These are phyloP conservation scores for Ogataea pignaliae DNA, from an alignment of 805 yeast species.

Conservation along the genomic window DNA sequence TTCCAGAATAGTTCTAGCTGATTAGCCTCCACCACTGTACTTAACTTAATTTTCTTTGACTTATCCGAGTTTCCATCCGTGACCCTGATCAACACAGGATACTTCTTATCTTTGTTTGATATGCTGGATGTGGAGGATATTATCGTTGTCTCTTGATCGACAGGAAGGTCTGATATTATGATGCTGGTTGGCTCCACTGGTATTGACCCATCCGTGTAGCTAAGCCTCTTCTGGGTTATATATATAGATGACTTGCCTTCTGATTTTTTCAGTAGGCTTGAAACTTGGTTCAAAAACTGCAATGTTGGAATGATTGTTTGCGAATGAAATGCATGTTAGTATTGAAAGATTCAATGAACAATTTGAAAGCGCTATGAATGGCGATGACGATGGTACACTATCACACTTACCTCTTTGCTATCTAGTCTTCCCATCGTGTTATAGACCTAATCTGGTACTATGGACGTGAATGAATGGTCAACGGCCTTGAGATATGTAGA, in stretches of 20 bases:
- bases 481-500: no score
- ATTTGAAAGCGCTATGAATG: no score
- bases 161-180: constrained; percentile 14
- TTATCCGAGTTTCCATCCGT: constrained; percentile 53
- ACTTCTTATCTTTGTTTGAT: constrained; percentile 32
- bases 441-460: no score
- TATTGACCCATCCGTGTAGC: constrained; percentile 17
- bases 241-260: constrained; percentile 46
- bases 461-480: no score
- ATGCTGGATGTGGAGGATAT: constrained; percentile 5
- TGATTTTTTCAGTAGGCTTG: constrained; percentile 14
- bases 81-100: constrained; percentile 65
- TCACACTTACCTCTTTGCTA: constrained; percentile 22
- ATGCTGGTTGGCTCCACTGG: constrained; percentile 14
- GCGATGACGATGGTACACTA: background rate
- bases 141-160: constrained; percentile 11
- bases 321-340: background rate
- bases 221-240: constrained; percentile 53
- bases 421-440: constrained; percentile 17
- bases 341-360: background rate
- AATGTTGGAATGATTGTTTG: background rate
- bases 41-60: constrained; percentile 50
- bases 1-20: constrained; percentile 72
- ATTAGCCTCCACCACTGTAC: constrained; percentile 65
- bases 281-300: constrained; percentile 25